Base-by-base conservation (phyloP, 2,329 filamentous ascomycete species). In the Aspergillus spinulosporus region DNA sequence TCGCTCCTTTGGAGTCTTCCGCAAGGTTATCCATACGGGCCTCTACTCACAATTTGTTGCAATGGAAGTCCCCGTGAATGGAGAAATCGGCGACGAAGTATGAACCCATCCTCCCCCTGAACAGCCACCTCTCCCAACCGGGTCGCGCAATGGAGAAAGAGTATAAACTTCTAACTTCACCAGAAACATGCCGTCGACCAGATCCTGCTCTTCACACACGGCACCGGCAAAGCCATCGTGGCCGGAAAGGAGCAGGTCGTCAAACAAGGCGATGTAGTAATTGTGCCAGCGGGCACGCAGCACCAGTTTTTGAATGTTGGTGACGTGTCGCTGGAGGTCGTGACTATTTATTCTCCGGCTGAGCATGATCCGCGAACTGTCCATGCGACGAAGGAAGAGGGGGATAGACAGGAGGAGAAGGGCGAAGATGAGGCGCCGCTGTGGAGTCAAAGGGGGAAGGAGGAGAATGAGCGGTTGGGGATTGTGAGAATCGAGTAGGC, bases 51-150 rank as follows among this genome's bases (percentile, higher is more conserved):
- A 88, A 68, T 69, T 88, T 6, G 84, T 87, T 0, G 77, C 84
- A 0, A 88, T 87, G 84, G 84, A 84, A 43, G 78, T 88, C 0
- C 85, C 84, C 0, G 81, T 85, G 0, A 80, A 78, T 11, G 84
- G 84, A 2, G 84, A 88, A 31, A 87, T 88, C 62, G 84, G 85
- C n/a, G 84, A 87, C 51, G 84, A 87, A 72, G 84, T 85, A 58
- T 4, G 65, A 21, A 21, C 56, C 2, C 11, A 9, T 34, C 6
- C 3, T 36, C 21, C 21, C 21, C 21, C 21, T 21, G 21, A 21
- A 21, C 21, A 21, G 21, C 21, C 21, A 21, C 21, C 21, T 21
- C 21, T 21, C 21, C 21, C 21, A 21, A 21, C 21, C 21, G 21
- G 21, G 21, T 21, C 21, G 39, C 3, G 7, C 6, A 6, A 42